Base-by-base conservation (phyloP, 108 stramenopile genomes). In the Skeletonema grethae region DNA sequence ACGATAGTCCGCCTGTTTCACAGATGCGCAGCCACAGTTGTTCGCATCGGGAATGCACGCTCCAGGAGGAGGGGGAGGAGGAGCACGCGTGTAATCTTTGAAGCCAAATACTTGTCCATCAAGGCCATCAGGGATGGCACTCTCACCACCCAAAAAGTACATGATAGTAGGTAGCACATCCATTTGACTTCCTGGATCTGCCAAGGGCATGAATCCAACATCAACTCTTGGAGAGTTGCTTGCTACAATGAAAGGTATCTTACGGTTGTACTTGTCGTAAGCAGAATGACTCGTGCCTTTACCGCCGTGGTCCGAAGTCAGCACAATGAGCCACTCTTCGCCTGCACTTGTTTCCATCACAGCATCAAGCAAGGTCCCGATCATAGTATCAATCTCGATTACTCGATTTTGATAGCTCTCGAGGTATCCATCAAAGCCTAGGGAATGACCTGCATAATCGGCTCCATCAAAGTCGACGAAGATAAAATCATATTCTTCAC, bases 1-100 rank as follows among this genome's bases (percentile, higher is more conserved):
- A 35, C 75, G 65, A 63, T 76, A 76, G 30, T 76, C 75, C n/a
- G 69, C 61, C 31, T 76, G 75, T 31, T 66, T 67, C 6, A 2
- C 46, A 2, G 46, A 48, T 0, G 46, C 46, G 7, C 46, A 48
- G 2, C 46, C 46, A 6, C 46, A 48, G 18, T 48, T 48, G 7
- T 48, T 48, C 16, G 18, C 46, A 48, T 48, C 46, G 3, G 46
- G 46, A 18, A 48, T 48, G 16, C 46, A 48, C 0, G 46, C 46
- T 48, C 46, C 46, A 48, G 46, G 46, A 48, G 46, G 46, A 48
- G 46, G 16, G 3, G 46, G 46, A 20, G 46, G 46, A 48, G 46
- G 46, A 18, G n/a, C 6, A 6, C 46, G 46, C 1, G 46, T 48
- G n/a, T 48, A 48, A 6, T 48, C 46, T 48, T 48, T 48, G 46